Evolutionary conservation across 176 grass and related monocot genomes (phyloP).

Genomic region (Panicum miliaceum): DNA sequence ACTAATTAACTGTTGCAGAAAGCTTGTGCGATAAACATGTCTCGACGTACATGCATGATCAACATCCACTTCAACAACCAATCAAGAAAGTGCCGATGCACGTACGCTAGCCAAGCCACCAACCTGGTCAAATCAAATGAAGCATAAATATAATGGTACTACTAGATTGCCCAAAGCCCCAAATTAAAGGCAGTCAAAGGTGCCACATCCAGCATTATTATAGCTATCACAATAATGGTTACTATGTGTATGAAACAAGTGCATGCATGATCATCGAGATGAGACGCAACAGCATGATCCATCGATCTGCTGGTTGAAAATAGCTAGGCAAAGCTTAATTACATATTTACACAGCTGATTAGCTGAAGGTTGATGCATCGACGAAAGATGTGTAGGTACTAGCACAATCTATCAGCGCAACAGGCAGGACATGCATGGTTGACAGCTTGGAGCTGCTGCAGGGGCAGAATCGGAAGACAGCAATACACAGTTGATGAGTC

Average conservation of each 20-base stretch:
- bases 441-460: not conserved
- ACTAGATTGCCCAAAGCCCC: not conserved
- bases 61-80: not conserved
- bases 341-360: no score
- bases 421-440: no score
- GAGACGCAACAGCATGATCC: not conserved
- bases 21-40: not conserved
- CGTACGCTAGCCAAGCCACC: not conserved
- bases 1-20: not conserved
- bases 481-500: not conserved
- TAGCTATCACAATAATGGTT: not conserved
- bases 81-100: not conserved
- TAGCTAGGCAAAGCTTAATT: no score
- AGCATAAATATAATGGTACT: not conserved
- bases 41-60: not conserved
- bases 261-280: not conserved
- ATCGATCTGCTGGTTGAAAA: not conserved
- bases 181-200: not conserved
- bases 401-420: no score
- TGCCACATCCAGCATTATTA: not conserved
- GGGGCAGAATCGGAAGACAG: not conserved
- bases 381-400: no score
- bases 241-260: not conserved
- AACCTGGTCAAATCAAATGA: not conserved
- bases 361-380: no score